Percentiles rank a stretch among this genome's conserved stretches.
Evolutionary conservation across 2,329 filamentous ascomycete species (phyloP).

Genomic region (Cryphonectria nitschkei): DNA sequence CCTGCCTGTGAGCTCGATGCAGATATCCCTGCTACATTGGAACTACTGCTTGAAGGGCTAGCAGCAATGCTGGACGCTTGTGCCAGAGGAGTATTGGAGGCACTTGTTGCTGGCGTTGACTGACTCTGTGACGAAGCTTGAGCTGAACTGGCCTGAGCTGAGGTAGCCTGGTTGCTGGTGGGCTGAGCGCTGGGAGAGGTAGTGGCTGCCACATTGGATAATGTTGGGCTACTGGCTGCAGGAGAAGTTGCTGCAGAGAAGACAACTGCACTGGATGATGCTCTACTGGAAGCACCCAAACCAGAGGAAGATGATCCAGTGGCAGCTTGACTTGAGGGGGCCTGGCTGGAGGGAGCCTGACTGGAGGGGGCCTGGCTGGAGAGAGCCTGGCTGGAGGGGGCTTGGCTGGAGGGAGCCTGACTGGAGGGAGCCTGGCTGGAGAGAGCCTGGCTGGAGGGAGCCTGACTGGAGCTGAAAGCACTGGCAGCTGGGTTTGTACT

Average conservation of each 20-base stretch:
- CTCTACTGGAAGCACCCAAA: not conserved
- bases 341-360: not conserved
- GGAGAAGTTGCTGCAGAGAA: not conserved
- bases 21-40: not conserved
- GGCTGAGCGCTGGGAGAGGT: not conserved
- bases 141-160: not conserved
- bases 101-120: not conserved
- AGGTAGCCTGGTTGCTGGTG: not conserved
- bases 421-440: too few relatives aligned
- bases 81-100: not conserved
- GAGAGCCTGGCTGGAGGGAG: too few relatives aligned
- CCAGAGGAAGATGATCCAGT: not conserved
- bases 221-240: not conserved
- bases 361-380: not conserved
- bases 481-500: not conserved
- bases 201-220: not conserved
- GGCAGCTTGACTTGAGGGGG: not conserved
- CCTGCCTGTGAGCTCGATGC: not conserved
- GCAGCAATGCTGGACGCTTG: not conserved
- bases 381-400: too few relatives aligned
- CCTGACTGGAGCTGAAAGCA: not conserved
- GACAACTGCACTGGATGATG: not conserved
- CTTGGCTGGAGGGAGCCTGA: too few relatives aligned
- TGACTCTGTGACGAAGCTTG: not conserved
- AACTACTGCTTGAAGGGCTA: not conserved